Base-by-base conservation (phyloP, 176 grass and related monocot genomes). In the Oryza officinalis region DNA sequence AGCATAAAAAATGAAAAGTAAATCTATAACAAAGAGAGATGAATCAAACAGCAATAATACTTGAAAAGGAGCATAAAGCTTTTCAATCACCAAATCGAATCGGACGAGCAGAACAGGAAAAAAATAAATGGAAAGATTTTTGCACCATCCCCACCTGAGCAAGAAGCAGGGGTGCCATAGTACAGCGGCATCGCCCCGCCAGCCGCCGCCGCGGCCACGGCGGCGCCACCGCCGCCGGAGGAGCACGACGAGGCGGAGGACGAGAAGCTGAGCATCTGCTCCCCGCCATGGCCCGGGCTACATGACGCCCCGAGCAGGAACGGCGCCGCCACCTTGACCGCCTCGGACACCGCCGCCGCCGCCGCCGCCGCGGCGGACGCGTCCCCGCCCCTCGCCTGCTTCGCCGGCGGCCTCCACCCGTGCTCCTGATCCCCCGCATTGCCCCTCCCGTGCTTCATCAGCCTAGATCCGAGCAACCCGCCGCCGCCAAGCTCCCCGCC, bases 221-320 rank as follows among this genome's bases (percentile, higher is more conserved):
- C 68, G 20, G 20, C 49, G 2, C 8, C 33, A 35, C 33, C 74
- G 4, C 70, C 30, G 17, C 32, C 46, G 69, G 79, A 46, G 23
- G 82, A 50, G 81, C 89, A 80, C 69, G 75, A 28, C 12, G 85
- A 75, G 1, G 69, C 28, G 10, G 86, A 68, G 18, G 92, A 87
- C 50, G 93, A 80, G 91, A 98, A 98, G 91, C 93, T 95, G 30
- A 98, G 91, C 96, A 98, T 95, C 45, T 98, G 91, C 85, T 92
- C 96, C 40, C 91, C 82, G 5, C 79, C 93, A 22, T 87, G 80
- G 1, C 85, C 80, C 1, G 89, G 80, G 64, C 85, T 84, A 70
- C 84, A 90, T 5, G 89, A 65, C 8, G 57, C 22, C 0, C 89
- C 85, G 1, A 91, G 80, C 63, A 91, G 2, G 89, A 69, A 93